Percentiles rank a stretch among this genome's conserved stretches.
phyloP scores from a whole-genome alignment of 2,329 filamentous ascomycete species.

The Xylariaceae sp. region DNA sequence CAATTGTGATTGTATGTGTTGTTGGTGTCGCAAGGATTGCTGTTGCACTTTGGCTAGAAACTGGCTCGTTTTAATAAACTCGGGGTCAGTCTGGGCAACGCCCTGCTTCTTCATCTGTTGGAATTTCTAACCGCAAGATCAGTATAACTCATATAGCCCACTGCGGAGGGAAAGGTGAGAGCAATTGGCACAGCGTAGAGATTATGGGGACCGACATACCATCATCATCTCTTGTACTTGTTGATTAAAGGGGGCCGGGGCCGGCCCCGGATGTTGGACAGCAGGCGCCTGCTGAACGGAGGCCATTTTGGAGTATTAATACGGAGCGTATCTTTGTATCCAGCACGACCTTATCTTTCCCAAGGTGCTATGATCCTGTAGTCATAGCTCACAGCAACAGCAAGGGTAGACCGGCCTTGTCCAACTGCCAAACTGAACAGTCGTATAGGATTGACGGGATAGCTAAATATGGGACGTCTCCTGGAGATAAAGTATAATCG shows the following conservation, averaged over 20 bases:
- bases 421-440: constrained; percentile 4
- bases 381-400: constrained; percentile 27
- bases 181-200: neutral
- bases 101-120: constrained; percentile 83
- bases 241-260: constrained; percentile 59
- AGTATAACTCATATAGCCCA: neutral
- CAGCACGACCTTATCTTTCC: constrained; percentile 20
- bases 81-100: constrained; percentile 74
- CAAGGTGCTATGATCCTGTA: constrained; percentile 20
- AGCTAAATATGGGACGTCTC: neutral
- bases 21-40: constrained; percentile 54
- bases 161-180: neutral
- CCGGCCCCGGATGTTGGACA: constrained; percentile 58
- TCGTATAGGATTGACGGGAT: neutral
- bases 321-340: constrained; percentile 14
- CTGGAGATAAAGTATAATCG: constrained; percentile 5
- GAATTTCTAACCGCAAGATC: constrained; percentile 60
- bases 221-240: constrained; percentile 69
- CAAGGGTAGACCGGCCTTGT: constrained; percentile 15
- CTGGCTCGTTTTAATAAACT: constrained; percentile 75
- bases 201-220: constrained; percentile 36
- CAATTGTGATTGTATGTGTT: constrained; percentile 44
- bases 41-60: constrained; percentile 68
- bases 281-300: constrained; percentile 69
- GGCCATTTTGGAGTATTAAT: constrained; percentile 55